A percentile compares a stretch with the other conserved stretches of the same genome.
phyloP scores from a whole-genome alignment of 2,329 filamentous ascomycete genomes.

The Chaetomiaceae sp. region DNA sequence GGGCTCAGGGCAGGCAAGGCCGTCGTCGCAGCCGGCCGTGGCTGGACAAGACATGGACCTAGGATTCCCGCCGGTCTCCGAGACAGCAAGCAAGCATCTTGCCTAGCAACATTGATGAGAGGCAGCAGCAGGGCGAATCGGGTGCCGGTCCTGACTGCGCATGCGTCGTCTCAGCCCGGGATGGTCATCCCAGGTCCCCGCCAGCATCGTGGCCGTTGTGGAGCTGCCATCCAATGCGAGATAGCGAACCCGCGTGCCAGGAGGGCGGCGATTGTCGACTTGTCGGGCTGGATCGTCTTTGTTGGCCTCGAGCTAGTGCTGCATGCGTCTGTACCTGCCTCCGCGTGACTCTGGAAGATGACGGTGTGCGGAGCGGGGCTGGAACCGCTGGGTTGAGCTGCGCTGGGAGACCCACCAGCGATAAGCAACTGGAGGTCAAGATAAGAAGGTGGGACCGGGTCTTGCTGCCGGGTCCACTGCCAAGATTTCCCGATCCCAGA shows the following conservation, averaged over 20 bases:
- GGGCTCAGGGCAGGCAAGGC: not conserved
- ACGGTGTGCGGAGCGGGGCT: slow-evolving; percentile 10
- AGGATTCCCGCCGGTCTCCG: slow-evolving; percentile 1
- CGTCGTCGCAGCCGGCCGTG: not conserved
- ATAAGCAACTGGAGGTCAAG: too few relatives aligned
- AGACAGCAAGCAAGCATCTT: too few relatives aligned
- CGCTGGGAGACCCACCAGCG: not conserved
- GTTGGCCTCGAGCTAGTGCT: not conserved
- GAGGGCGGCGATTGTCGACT: not conserved
- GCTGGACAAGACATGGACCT: not conserved
- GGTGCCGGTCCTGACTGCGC: not conserved
- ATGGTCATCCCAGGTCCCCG: not conserved
- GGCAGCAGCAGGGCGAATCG: not conserved
- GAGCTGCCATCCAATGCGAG: too few relatives aligned
- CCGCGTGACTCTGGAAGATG: slow-evolving; percentile 13
- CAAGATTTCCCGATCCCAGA: too few relatives aligned
- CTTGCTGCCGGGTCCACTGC: too few relatives aligned
- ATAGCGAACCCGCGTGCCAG: too few relatives aligned
- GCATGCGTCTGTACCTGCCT: slow-evolving; percentile 6
- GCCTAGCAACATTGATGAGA: too few relatives aligned
- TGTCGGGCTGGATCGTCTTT: not conserved
- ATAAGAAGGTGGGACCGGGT: too few relatives aligned
- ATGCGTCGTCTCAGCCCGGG: not conserved
- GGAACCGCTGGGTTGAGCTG: too few relatives aligned
- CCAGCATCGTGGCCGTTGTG: not conserved